phyloP scores from a whole-genome alignment of 495 filamentous ascomycete species.

The Talaromyces ruber region DNA sequence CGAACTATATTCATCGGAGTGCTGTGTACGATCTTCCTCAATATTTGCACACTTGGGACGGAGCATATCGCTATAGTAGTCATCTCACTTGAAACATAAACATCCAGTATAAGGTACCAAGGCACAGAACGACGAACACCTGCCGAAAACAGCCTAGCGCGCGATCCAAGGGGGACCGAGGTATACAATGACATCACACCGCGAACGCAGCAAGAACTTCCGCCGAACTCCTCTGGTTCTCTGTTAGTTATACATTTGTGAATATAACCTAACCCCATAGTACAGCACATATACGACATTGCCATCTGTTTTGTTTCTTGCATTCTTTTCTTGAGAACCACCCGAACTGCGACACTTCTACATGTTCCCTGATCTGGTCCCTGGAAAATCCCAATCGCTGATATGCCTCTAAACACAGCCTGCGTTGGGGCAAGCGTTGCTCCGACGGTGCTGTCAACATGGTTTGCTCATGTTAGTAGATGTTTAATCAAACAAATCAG shows the following conservation, averaged over 20 bases:
- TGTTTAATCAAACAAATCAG: not conserved
- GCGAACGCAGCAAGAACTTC: not conserved
- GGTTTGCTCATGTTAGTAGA: slow-evolving; percentile 60
- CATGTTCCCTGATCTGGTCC: not conserved
- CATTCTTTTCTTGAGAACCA: not conserved
- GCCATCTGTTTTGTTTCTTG: no score
- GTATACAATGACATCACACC: slow-evolving; percentile 4
- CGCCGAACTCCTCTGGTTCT: not conserved
- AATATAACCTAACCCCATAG: no score
- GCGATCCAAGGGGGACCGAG: not conserved
- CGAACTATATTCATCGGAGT: no score
- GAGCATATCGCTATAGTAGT: no score
- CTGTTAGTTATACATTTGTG: no score
- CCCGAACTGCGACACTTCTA: not conserved
- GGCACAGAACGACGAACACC: not conserved
- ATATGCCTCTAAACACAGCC: slow-evolving; percentile 64
- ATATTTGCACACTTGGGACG: no score
- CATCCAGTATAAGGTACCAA: no score
- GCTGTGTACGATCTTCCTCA: no score
- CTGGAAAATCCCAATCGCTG: not conserved
- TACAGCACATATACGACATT: no score
- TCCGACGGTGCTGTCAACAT: slow-evolving; percentile 69
- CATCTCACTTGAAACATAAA: no score
- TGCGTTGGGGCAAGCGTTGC: slow-evolving; percentile 65
- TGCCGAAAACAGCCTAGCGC: not conserved